A percentile compares a stretch with the other conserved stretches of the same genome.
Conservation (phyloP, 2,329 filamentous ascomycete species). For the Aspergillus luchuensis region DNA sequence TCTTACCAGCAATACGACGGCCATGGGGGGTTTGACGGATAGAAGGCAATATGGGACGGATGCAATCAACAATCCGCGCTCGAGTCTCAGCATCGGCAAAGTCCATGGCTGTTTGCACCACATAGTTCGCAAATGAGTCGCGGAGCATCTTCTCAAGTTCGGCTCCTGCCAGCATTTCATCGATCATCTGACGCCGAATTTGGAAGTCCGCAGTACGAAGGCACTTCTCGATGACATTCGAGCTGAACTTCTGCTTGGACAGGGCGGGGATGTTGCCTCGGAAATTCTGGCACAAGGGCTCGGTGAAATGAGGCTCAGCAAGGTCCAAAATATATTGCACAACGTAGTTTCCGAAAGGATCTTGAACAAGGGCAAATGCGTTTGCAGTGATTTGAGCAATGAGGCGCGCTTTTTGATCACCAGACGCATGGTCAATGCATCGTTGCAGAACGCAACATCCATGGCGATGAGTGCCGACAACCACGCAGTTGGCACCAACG, state of each 20-base stretch:
- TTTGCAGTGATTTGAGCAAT: slow-evolving; percentile 85
- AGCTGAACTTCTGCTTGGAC: slow-evolving; percentile 98
- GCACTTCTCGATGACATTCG: slow-evolving; percentile 97
- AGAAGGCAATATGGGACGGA: slow-evolving; percentile 78
- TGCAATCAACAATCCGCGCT: slow-evolving; percentile 74
- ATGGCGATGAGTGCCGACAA: slow-evolving; percentile 94
- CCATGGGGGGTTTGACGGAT: slow-evolving; percentile 93
- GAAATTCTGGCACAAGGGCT: slow-evolving; percentile 83
- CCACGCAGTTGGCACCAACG: slow-evolving; percentile 81
- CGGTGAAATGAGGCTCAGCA: slow-evolving; percentile 82
- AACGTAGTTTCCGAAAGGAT: slow-evolving; percentile 98
- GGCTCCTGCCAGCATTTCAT: slow-evolving; percentile 71
- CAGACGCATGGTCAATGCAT: slow-evolving; percentile 95
- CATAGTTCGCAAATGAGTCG: slow-evolving; percentile 95
- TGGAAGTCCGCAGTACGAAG: slow-evolving; percentile 76
- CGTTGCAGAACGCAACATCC: slow-evolving; percentile 97
- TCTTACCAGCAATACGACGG: slow-evolving; percentile 88
- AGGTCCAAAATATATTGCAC: slow-evolving; percentile 98
- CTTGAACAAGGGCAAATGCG: slow-evolving; percentile 86
- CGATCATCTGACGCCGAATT: slow-evolving; percentile 78
- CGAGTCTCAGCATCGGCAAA: slow-evolving; percentile 75
- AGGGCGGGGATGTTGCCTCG: slow-evolving; percentile 68
- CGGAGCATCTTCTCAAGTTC: slow-evolving; percentile 88
- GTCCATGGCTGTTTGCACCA: slow-evolving; percentile 93
- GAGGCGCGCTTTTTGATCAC: slow-evolving; percentile 82